Evolutionary conservation across 129 eudicot genomes (phyloP).

Genomic region (Flaveria brownii): DNA sequence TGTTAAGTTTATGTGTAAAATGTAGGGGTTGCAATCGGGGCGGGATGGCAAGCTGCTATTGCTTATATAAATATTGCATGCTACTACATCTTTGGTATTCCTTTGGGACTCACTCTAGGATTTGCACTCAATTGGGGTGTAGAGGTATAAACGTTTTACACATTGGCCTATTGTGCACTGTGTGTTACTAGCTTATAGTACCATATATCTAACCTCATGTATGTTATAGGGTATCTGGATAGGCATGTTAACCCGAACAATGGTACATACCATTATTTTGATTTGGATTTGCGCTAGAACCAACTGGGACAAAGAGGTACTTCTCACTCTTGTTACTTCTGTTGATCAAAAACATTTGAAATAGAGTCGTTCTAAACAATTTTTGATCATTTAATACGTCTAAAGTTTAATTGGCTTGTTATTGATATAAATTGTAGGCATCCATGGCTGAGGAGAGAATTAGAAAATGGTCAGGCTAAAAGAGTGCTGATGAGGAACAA

Average conservation of each 20-base stretch:
- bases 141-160: conserved; percentile 18
- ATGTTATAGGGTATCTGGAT: conserved; percentile 55
- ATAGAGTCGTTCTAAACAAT: not conserved
- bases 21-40: conserved; percentile 69
- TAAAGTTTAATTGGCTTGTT: too few relatives aligned
- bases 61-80: conserved; percentile 64
- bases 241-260: conserved; percentile 56
- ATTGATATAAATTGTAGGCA: conserved; percentile 37
- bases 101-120: conserved; percentile 54
- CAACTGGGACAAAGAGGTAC: conserved; percentile 69
- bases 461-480: conserved; percentile 30
- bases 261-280: conserved; percentile 44
- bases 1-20: not conserved
- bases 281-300: conserved; percentile 48
- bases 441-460: conserved; percentile 36
- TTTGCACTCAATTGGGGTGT: conserved; percentile 46
- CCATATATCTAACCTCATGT: not conserved
- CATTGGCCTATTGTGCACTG: too few relatives aligned
- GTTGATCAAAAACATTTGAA: not conserved
- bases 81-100: conserved; percentile 61
- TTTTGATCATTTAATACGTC: not conserved
- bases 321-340: not conserved
- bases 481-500: conserved; percentile 9
- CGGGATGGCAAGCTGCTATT: conserved; percentile 69
- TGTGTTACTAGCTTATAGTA: not conserved